Percentiles rank a stretch among this genome's conserved stretches.
These are phyloP conservation scores for Medicago arabica DNA, from an alignment of 306 rosid genomes.

Conservation along the genomic window DNA sequence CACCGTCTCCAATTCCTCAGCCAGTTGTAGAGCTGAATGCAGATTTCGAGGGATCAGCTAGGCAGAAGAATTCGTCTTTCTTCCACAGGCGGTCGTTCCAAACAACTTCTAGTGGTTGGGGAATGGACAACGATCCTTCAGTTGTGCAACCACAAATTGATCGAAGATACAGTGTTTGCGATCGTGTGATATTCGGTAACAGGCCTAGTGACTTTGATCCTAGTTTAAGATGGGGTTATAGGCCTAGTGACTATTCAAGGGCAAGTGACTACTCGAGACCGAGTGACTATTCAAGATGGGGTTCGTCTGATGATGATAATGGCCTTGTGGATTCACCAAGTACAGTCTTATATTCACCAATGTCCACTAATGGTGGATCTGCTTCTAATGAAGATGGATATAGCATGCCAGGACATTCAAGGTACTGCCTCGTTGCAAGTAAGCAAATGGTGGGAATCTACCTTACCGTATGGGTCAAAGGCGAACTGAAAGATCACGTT, in stretches of 20 bases:
- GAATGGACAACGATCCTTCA: slow-evolving; percentile 87
- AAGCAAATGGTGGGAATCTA: slow-evolving; percentile 99
- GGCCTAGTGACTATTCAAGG: slow-evolving; percentile 89
- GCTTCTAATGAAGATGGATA: slow-evolving; percentile 81
- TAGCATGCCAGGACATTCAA: slow-evolving; percentile 77
- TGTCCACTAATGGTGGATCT: slow-evolving; percentile 76
- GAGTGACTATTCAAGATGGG: slow-evolving; percentile 93
- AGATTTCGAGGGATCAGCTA: slow-evolving; percentile 93
- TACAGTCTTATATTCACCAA: slow-evolving; percentile 83
- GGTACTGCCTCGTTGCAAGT: slow-evolving; percentile 96
- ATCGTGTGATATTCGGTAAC: slow-evolving; percentile 86
- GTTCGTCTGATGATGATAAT: slow-evolving; percentile 95
- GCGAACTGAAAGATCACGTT: slow-evolving; percentile 89
- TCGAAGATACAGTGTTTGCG: slow-evolving; percentile 94
- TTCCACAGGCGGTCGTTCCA: slow-evolving; percentile 94
- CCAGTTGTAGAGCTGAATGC: slow-evolving; percentile 89
- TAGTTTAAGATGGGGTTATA: slow-evolving; percentile 76
- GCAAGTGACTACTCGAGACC: slow-evolving; percentile 79
- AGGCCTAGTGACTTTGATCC: slow-evolving; percentile 83
- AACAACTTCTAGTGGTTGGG: slow-evolving; percentile 82
- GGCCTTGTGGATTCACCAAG: slow-evolving; percentile 92
- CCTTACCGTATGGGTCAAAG: slow-evolving; percentile 95
- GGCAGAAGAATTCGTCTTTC: slow-evolving; percentile 95
- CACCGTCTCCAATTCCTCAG: slow-evolving; percentile 95
- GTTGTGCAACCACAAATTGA: slow-evolving; percentile 76